Evolutionary conservation across 2,329 filamentous ascomycete genomes (phyloP), one percentile per base, ranked within the genome.

Genomic region (Bisporella sp.): DNA sequence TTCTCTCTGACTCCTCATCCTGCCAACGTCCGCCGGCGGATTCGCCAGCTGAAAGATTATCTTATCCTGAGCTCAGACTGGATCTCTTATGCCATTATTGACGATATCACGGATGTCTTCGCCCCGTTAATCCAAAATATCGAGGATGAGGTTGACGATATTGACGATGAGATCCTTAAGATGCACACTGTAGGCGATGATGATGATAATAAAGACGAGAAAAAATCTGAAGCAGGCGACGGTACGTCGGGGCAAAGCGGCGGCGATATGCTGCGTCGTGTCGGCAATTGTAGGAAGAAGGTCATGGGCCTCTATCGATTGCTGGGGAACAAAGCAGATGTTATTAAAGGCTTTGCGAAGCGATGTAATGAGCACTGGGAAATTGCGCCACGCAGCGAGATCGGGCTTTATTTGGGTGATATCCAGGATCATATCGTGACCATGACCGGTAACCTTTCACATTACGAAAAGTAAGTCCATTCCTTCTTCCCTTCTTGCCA

Each of bases 351-450:
- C 1, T 99, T 99, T 63, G 93, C 93, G 5, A 99, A 99, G 72
- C 80, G 93, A 11, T 99, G 93, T 72, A 99, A 96, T 64, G 92
- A 99, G 73, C 87, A 95, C 57, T 99, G 91, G 90, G 88, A 96
- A 61, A 88, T 99, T 52, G 92, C 93, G 5, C 93, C 93, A 8
- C 81, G 91, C 55, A 93, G 87, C 33, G 93, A 99, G 66, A 97
- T 99, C 65, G 93, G 93, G n/a, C 71, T 99, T 48, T 99, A 97
- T 69, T 74, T 99, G 52, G 93, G 93, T 55, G 93, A 99, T 72
- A 99, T 99, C 57, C 93, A 99, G 68, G 93, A 99, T 72, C 93
- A 99, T 67, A 97, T 99, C 60, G 84, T 99, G 60, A 99, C 93
- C 56, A 99, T 99, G 93, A 97, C 92, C 37, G 88, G 87, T 47